A percentile compares a stretch with the other conserved stretches of the same genome.
These are phyloP conservation scores for Amylostereum areolatum DNA, from an alignment of 1,284 basidiomycete genomes.

Conservation along the genomic window DNA sequence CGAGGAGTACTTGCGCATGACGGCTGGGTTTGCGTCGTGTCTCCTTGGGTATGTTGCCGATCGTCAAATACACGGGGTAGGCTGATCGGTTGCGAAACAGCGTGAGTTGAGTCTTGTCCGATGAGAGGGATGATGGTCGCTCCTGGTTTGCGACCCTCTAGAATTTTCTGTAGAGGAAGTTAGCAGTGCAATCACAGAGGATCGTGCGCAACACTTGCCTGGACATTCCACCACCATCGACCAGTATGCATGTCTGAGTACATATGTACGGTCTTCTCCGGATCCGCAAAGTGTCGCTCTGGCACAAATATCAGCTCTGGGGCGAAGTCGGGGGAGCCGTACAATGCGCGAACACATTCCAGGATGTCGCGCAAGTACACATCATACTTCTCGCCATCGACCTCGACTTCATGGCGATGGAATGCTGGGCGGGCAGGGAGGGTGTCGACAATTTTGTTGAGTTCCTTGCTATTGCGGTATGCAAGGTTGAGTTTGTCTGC, in stretches of 20 bases:
- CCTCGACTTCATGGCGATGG: conserved; percentile 10
- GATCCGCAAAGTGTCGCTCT: conserved; percentile 23
- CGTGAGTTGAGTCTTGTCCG: no score
- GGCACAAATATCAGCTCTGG: conserved; percentile 14
- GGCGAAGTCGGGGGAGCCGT: conserved; percentile 16
- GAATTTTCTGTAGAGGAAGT: neutral
- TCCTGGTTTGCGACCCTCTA: neutral
- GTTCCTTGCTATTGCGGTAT: neutral
- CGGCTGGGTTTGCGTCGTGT: neutral
- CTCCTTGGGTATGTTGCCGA: neutral
- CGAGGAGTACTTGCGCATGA: neutral
- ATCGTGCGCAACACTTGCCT: neutral
- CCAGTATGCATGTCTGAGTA: neutral
- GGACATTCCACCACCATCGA: neutral
- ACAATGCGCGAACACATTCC: conserved; percentile 21
- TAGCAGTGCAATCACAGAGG: neutral
- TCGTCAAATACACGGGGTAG: neutral
- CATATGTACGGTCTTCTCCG: neutral
- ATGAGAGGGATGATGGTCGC: neutral
- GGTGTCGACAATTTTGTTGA: conserved; percentile 5
- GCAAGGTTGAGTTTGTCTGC: neutral
- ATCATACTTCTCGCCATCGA: conserved; percentile 18
- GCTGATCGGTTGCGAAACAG: neutral
- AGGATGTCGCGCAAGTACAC: conserved; percentile 22
- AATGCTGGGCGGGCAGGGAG: conserved; percentile 18